phyloP scores from a whole-genome alignment of 345 rosid genomes.

The Ceriops tagal region DNA sequence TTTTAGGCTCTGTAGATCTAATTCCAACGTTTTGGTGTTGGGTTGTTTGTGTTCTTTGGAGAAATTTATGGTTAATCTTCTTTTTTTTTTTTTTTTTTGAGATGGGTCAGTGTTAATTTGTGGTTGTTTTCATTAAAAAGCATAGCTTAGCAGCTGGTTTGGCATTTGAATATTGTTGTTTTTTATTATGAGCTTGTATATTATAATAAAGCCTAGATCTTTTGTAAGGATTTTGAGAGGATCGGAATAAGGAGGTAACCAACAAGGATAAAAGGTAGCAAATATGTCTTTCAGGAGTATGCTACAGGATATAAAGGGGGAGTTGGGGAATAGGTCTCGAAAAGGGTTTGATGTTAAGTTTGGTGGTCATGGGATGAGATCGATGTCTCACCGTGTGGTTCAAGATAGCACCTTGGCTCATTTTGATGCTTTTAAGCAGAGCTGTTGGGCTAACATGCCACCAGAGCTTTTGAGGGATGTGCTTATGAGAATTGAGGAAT shows the following conservation, averaged over 20 bases:
- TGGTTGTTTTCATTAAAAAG: no score
- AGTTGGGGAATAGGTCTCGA: constrained; percentile 9
- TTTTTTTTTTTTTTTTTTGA: no score
- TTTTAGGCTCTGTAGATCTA: no score
- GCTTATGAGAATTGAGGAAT: constrained; percentile 65
- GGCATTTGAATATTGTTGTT: no score
- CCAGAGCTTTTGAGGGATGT: constrained; percentile 87
- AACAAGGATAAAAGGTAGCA: not conserved
- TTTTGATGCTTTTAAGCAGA: constrained; percentile 65
- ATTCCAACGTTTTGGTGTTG: no score
- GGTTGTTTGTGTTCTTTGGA: no score
- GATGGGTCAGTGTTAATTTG: no score
- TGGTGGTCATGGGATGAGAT: constrained; percentile 19
- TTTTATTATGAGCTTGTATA: no score
- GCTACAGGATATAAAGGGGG: constrained; percentile 10
- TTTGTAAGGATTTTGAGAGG: not conserved
- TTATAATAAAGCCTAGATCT: not conserved
- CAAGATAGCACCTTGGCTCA: constrained; percentile 54
- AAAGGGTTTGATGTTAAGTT: constrained; percentile 13
- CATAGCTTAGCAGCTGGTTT: no score
- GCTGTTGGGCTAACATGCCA: constrained; percentile 96
- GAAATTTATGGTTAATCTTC: no score
- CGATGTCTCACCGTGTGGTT: constrained; percentile 80
- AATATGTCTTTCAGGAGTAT: constrained; percentile 15
- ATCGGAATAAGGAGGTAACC: not conserved